These are phyloP conservation scores for Aeschynomene evenia DNA, from an alignment of 306 rosid species.

Conservation along the genomic window DNA sequence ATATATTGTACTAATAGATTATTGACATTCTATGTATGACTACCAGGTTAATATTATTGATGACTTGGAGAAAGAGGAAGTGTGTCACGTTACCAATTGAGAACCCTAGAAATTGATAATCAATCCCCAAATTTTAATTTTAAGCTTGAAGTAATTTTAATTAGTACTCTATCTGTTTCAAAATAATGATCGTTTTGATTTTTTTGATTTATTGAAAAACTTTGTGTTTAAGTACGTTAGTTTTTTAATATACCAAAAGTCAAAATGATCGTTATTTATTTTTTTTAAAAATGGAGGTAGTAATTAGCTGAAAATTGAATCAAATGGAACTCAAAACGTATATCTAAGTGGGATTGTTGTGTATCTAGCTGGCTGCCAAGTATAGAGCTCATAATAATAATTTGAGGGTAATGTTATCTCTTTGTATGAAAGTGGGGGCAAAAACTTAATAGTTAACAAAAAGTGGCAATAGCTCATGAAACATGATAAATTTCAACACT, in stretches of 20 bases:
- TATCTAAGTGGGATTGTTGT: conserved; percentile 31
- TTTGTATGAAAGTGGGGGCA: conserved; percentile 17
- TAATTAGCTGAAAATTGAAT: too few species aligned
- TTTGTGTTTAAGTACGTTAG: too few species aligned
- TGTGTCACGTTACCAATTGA: background rate
- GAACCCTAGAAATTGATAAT: background rate
- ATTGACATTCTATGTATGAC: background rate
- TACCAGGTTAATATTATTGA: background rate
- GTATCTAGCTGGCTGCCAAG: conserved; percentile 44
- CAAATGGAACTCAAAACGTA: conserved; percentile 12
- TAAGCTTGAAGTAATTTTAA: background rate
- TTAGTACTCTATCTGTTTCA: too few species aligned
- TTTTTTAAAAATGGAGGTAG: too few species aligned
- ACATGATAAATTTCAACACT: conserved; percentile 27
- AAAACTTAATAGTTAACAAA: background rate
- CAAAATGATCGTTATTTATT: too few species aligned
- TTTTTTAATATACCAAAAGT: too few species aligned
- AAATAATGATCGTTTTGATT: too few species aligned
- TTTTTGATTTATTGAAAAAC: too few species aligned
- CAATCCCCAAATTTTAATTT: background rate
- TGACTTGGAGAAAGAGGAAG: background rate
- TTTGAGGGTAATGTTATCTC: conserved; percentile 23
- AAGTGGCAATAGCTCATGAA: background rate
- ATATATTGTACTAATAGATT: too few species aligned
- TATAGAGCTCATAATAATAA: background rate